phyloP scores from a whole-genome alignment of 768 basidiomycete genomes.

The Leccinum fibrillosum region DNA sequence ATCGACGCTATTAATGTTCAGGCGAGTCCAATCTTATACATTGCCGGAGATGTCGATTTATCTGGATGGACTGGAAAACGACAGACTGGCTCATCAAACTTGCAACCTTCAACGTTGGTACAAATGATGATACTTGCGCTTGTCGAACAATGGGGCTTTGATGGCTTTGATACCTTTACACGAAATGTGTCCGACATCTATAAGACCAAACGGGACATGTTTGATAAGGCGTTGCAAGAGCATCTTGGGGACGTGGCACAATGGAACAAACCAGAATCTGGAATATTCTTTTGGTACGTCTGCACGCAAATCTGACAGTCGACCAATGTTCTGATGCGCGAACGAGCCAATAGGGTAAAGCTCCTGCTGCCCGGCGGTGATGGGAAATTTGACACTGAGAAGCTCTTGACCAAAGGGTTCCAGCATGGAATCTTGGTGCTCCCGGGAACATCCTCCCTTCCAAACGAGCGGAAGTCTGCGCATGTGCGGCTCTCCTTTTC shows the following conservation, averaged over 20 bases:
- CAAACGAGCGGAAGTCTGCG: constrained; percentile 57
- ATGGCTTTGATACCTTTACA: constrained; percentile 66
- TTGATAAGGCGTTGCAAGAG: constrained; percentile 64
- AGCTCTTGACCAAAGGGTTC: constrained; percentile 63
- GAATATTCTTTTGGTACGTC: background rate
- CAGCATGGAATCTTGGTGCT: constrained; percentile 80
- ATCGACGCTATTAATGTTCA: too few species aligned
- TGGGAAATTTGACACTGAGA: constrained; percentile 56
- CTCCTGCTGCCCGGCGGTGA: constrained; percentile 38
- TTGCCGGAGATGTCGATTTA: background rate
- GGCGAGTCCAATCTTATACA: too few species aligned
- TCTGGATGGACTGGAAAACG: background rate
- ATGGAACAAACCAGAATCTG: constrained; percentile 50
- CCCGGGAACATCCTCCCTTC: constrained; percentile 72
- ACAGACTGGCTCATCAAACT: constrained; percentile 64
- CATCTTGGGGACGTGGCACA: constrained; percentile 71
- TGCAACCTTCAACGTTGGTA: constrained; percentile 57
- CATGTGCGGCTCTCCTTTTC: constrained; percentile 79
- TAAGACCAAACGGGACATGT: constrained; percentile 62
- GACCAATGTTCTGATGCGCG: too few species aligned
- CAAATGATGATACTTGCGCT: constrained; percentile 56
- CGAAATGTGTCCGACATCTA: constrained; percentile 60
- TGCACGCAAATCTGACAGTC: too few species aligned
- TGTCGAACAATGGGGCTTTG: constrained; percentile 66
- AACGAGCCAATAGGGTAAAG: constrained; percentile 45